phyloP scores from a whole-genome alignment of 2,329 filamentous ascomycete genomes.

The Fusarium poae region DNA sequence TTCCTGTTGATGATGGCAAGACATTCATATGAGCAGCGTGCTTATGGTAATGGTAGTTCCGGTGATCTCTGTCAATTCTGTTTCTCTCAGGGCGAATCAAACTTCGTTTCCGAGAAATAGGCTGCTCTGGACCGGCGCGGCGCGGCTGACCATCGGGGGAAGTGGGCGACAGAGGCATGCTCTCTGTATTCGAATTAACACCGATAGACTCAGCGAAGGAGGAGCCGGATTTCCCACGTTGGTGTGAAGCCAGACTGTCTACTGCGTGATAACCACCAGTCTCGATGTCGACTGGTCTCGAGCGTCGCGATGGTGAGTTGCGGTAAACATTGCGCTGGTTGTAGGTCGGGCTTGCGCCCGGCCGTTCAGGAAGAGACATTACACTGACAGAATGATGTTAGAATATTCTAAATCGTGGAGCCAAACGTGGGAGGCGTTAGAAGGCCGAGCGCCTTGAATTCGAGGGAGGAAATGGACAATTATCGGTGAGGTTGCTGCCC shows the following conservation, averaged over 20 bases:
- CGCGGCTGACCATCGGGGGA: slow-evolving; percentile 51
- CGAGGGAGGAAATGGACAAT: slow-evolving; percentile 15
- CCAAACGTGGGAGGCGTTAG: slow-evolving; percentile 9
- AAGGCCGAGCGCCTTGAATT: slow-evolving; percentile 28
- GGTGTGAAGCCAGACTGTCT: slow-evolving; percentile 59
- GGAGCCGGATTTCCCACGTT: slow-evolving; percentile 68
- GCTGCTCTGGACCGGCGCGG: slow-evolving; percentile 50
- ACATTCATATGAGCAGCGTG: slow-evolving; percentile 95
- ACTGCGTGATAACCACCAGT: slow-evolving; percentile 66
- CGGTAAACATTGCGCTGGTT: slow-evolving; percentile 75
- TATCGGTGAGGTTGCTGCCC: slow-evolving; percentile 36
- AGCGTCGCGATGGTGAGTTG: slow-evolving; percentile 75
- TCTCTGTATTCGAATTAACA: slow-evolving; percentile 69
- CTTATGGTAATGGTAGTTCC: slow-evolving; percentile 95
- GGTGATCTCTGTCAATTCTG: slow-evolving; percentile 86
- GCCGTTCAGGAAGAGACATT: slow-evolving; percentile 75
- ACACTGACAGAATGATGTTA: slow-evolving; percentile 53
- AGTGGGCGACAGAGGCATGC: slow-evolving; percentile 65
- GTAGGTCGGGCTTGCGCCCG: slow-evolving; percentile 71
- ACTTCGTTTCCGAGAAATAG: slow-evolving; percentile 80
- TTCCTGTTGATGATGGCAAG: slow-evolving; percentile 90
- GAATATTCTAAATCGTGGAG: slow-evolving; percentile 24
- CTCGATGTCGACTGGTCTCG: slow-evolving; percentile 77
- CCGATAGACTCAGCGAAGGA: slow-evolving; percentile 71
- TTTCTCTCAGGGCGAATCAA: slow-evolving; percentile 90